Percentiles rank a stretch among this genome's conserved stretches.
Evolutionary conservation across 441 rosid genomes (phyloP).

Genomic region (Euphorbia corollata): DNA sequence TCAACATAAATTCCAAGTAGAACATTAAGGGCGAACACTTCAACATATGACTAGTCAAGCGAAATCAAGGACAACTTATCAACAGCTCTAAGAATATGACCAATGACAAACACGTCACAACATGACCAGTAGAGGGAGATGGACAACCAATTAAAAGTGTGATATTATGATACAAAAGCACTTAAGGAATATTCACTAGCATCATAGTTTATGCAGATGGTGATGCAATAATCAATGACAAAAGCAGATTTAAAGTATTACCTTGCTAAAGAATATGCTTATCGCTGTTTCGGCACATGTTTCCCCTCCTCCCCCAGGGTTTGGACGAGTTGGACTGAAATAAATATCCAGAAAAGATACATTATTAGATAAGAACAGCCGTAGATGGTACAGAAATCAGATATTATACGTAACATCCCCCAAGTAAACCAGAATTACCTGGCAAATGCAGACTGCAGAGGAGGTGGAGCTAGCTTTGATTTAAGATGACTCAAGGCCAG

Average conservation of each 20-base stretch:
- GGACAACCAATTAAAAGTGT: too few relatives aligned
- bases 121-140: too few relatives aligned
- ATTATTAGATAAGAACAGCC: constrained; percentile 13
- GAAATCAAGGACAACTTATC: neutral
- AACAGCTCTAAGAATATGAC: neutral
- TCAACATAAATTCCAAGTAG: neutral
- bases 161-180: too few relatives aligned
- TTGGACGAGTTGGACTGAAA: constrained; percentile 85
- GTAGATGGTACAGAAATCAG: constrained; percentile 6
- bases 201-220: neutral
- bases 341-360: constrained; percentile 19
- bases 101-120: neutral
- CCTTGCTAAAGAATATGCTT: constrained; percentile 84
- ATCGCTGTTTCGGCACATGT: constrained; percentile 99
- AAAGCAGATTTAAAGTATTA: constrained; percentile 17
- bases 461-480: constrained; percentile 69
- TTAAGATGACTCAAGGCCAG: constrained; percentile 55
- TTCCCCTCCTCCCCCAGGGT: constrained; percentile 96
- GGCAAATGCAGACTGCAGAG: constrained; percentile 91
- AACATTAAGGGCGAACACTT: neutral
- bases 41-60: neutral
- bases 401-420: constrained; percentile 8
- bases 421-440: constrained; percentile 43
- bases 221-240: neutral
- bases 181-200: neutral